Percentiles rank a stretch among this genome's conserved stretches.
Evolutionary conservation across 345 rosid species (phyloP).

Genomic region (Carallia brachiata): DNA sequence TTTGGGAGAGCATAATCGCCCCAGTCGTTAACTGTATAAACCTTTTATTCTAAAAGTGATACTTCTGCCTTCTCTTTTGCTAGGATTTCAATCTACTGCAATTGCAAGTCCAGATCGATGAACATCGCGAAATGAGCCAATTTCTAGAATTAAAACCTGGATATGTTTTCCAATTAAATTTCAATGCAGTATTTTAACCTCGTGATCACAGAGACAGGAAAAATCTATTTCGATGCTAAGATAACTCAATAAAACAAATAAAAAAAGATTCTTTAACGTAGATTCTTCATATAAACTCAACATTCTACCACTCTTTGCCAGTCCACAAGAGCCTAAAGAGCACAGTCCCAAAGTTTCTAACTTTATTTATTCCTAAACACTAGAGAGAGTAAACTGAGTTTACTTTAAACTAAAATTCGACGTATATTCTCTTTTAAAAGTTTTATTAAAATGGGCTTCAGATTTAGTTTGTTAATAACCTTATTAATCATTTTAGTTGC

Average conservation of each 20-base stretch:
- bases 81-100: conserved; percentile 14
- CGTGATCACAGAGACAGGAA: too few species aligned
- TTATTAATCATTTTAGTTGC: too few species aligned
- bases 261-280: neutral
- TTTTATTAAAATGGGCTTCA: too few species aligned
- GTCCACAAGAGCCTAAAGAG: neutral
- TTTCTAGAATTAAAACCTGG: neutral
- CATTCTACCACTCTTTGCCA: too few species aligned
- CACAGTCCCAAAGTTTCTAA: too few species aligned
- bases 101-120: conserved; percentile 4
- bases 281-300: too few species aligned
- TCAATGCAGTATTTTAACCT: too few species aligned
- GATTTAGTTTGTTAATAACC: too few species aligned
- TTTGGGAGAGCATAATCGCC: conserved; percentile 47
- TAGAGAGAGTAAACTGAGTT: conserved; percentile 9
- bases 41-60: neutral
- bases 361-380: conserved; percentile 1
- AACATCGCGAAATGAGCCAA: neutral
- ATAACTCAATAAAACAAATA: conserved; percentile 2
- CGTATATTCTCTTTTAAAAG: too few species aligned
- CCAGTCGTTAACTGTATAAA: neutral
- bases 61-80: neutral
- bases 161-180: too few species aligned
- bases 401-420: too few species aligned
- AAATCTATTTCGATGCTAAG: neutral